Conservation (phyloP, 805 yeast genomes). For the Isabelozyma gotoi region DNA sequence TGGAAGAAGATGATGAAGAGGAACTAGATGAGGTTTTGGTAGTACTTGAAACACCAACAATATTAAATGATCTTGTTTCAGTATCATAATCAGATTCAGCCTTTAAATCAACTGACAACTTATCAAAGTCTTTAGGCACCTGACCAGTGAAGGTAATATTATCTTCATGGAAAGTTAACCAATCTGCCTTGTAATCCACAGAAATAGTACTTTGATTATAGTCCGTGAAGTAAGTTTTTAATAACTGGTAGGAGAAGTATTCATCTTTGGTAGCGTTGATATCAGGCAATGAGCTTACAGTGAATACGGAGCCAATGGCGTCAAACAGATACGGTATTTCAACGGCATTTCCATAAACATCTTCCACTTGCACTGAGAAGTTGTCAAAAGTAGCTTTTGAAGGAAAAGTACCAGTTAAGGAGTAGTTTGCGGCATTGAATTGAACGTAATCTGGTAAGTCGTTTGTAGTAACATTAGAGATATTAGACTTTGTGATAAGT, state of each 20-base stretch:
- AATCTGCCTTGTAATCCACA: slow-evolving; percentile 45
- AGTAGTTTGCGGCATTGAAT: slow-evolving; percentile 36
- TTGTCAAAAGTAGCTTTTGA: slow-evolving; percentile 34
- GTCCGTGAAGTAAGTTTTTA: slow-evolving; percentile 58
- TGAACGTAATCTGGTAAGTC: slow-evolving; percentile 63
- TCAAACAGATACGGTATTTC: slow-evolving; percentile 57
- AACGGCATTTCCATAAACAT: slow-evolving; percentile 60
- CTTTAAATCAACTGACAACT: slow-evolving; percentile 21
- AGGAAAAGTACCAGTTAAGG: slow-evolving; percentile 60
- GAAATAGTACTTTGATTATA: slow-evolving; percentile 47
- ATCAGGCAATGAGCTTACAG: slow-evolving; percentile 49
- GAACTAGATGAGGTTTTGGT: slow-evolving; percentile 23
- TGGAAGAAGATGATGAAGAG: slow-evolving; percentile 15
- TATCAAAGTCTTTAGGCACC: slow-evolving; percentile 40
- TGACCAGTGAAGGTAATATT: slow-evolving; percentile 70
- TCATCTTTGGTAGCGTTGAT: slow-evolving; percentile 69
- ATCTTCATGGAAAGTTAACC: slow-evolving; percentile 64
- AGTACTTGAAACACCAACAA: slow-evolving; percentile 48
- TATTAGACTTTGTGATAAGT: slow-evolving; percentile 46
- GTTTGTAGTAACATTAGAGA: slow-evolving; percentile 51
- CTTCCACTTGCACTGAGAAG: slow-evolving; percentile 59
- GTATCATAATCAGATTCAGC: slow-evolving; percentile 28
- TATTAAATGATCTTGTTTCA: slow-evolving; percentile 44
- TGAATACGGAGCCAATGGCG: slow-evolving; percentile 55
- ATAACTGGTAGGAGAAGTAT: slow-evolving; percentile 56